Evolutionary conservation across 768 basidiomycete genomes (phyloP), one percentile per base, ranked within the genome.

Genomic region (Suillus cothurnatus): DNA sequence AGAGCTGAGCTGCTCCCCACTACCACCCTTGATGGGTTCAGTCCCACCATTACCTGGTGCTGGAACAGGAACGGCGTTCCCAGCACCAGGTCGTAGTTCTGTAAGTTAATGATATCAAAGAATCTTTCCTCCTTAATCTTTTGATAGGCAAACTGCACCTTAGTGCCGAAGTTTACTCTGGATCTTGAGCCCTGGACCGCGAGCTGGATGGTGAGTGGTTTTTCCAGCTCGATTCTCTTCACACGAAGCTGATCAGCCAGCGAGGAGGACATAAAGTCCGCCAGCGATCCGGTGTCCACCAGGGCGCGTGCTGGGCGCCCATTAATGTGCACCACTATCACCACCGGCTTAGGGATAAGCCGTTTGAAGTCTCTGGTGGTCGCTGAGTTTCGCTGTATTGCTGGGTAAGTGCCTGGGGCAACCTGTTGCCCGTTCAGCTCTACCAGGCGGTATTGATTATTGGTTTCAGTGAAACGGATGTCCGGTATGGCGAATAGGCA

Each of bases 1-100:
- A 32, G 11, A 0, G 47, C 4, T 0, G n/a, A 0, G 1, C 2
- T 5, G 4, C 47, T 69, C 0, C 71, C 70, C 0, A 75, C 19
- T 0, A 64, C 50, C 0, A 75, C 62, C 3, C 59, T 0, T 6
- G 68, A 23, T 0, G 73, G 72, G 59, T 77, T 75, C 1, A 79
- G 57, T 0, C 74, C 78, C 4, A 78, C 32, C 2, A 61, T 62
- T 0, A 77, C 69, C 17, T 71, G 53, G 45, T 80, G 73, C 39
- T 79, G 77, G 47, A 55, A 79, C 32, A 81, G 38, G 49, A 74
- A 83, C 1, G 77, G 80, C 0, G 80, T 81, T 1, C 81, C 78
- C 0, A 81, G 65, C 2, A 81, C 76, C 4, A 77, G 5, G 34
- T 84, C 80, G 53, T 82, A 82, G 4, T 43, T 8, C 7, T 43